Evolutionary conservation across 148 eudicot genomes (phyloP), one percentile per base, ranked within the genome.

Genomic region (Fagopyrum homotropicum): DNA sequence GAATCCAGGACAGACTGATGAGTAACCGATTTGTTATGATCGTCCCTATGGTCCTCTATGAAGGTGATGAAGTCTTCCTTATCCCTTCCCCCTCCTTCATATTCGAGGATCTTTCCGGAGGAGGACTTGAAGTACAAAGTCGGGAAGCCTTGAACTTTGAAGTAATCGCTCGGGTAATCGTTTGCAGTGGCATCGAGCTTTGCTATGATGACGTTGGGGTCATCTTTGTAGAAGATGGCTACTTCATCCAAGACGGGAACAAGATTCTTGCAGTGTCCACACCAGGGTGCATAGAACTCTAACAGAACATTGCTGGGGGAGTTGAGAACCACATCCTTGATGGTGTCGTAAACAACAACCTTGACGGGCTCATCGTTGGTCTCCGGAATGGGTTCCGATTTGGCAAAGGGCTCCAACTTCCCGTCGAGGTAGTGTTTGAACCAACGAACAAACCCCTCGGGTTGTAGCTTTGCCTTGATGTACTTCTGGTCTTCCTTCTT

Each of bases 201-300:
- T 6, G 88, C 88, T 3, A 85, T 81, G 72, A 85, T 4, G 30
- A 85, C 78, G 57, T 80, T 75, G 49, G 85, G 64, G 35, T 85
- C 88, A 0, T 85, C 79, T 69, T 85, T 60, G 9, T 76, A 85
- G 12, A 76, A 77, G 17, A 57, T 5, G 12, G 88, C 88, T 45
- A 85, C 77, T 75, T 83, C 84, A 14, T 80, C 85, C 47, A 83
- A 72, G 19, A 73, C 75, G 4, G 88, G 85, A 47, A 82, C 85
- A 7, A 85, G 77, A 12, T 44, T 76, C 85, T 85, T 76, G 78
- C 88, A 85, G 75, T 83, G 84, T 30, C 82, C 80, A 59, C 88
- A 85, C 88, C 88, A 85, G 2, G 85, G 88, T 46, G 88, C 85
- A 52, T 83, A 85, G 76, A 85, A 85, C 78, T 85, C 88, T 12